Conservation (phyloP, 208 protist species). For the Naegleria gruberi region DNA sequence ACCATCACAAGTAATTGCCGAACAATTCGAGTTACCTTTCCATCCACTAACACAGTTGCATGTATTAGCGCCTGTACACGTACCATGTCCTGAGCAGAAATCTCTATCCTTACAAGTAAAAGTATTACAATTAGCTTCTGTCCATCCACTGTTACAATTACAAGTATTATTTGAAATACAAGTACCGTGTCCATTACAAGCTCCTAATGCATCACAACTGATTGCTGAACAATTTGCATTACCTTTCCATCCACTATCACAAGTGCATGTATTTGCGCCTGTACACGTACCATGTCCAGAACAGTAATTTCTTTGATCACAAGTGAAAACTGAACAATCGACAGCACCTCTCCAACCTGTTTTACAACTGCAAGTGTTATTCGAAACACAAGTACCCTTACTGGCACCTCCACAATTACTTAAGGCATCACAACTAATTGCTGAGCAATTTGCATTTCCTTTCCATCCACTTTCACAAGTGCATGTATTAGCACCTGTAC, state of each 20-base stretch:
- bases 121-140: background rate
- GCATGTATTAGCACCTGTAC: background rate
- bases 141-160: background rate
- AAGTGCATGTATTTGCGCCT: background rate
- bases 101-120: background rate
- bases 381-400: background rate
- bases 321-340: background rate
- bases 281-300: background rate
- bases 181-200: background rate
- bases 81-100: background rate
- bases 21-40: background rate
- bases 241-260: background rate
- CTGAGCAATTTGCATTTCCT: background rate
- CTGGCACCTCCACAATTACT: background rate
- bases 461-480: background rate
- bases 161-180: background rate
- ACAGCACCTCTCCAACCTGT: background rate
- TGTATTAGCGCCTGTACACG: background rate
- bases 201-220: background rate
- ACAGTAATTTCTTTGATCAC: background rate
- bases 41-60: background rate
- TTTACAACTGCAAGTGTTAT: background rate
- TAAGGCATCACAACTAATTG: background rate
- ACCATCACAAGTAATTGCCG: background rate
- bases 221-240: background rate